A percentile compares a stretch with the other conserved stretches of the same genome.
phyloP scores from a whole-genome alignment of 176 grass and related monocot species.

The Raddia guianensis region DNA sequence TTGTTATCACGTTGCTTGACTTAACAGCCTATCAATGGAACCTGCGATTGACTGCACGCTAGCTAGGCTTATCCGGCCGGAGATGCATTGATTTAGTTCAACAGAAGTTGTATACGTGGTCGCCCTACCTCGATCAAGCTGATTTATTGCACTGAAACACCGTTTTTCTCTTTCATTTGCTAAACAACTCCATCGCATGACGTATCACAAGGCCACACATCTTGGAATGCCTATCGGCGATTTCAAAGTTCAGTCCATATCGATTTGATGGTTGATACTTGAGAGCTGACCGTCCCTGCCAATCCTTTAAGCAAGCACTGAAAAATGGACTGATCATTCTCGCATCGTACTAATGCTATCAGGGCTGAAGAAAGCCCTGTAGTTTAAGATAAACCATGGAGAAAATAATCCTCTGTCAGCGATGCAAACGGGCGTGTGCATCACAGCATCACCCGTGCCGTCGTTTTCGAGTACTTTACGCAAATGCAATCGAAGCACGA shows the following conservation, averaged over 20 bases:
- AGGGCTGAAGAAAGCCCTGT: neutral
- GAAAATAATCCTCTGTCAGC: too few relatives aligned
- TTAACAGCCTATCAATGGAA: neutral
- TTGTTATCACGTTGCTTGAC: conserved; percentile 26
- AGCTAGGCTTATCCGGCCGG: neutral
- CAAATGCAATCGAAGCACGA: neutral
- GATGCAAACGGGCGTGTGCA: neutral
- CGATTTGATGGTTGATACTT: too few relatives aligned
- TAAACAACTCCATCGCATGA: too few relatives aligned
- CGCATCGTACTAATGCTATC: neutral
- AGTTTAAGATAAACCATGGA: neutral
- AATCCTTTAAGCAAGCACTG: neutral
- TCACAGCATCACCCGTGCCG: neutral
- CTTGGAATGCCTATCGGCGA: neutral
- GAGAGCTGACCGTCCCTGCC: neutral
- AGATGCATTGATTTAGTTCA: neutral
- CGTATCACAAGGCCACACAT: neutral
- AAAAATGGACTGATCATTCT: neutral
- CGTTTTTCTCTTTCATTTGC: neutral
- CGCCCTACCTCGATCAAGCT: neutral
- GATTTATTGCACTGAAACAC: neutral
- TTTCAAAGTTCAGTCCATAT: neutral
- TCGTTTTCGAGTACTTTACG: conserved; percentile 33
- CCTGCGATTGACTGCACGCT: conserved; percentile 1
- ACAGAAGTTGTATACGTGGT: neutral